Evolutionary conservation across 352 stramenopile genomes (phyloP), one percentile per base, ranked within the genome.

Genomic region (Globisporangium spinosum): DNA sequence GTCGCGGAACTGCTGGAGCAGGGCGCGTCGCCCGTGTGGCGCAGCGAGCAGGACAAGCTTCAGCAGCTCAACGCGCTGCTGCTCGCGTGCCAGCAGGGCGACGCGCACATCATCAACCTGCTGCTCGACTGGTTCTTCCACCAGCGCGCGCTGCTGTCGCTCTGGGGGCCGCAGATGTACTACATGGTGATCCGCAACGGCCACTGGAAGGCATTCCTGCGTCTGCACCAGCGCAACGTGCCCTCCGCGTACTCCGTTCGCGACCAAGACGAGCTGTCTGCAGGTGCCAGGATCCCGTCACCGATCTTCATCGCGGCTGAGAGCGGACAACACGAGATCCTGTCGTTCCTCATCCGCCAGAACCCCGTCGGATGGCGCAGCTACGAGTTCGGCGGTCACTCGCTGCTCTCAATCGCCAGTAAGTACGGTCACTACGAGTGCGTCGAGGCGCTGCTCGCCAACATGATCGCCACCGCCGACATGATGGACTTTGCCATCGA

Each of bases 361-460:
- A 64, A 82, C 43, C 47, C 60, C 1, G 43, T 43, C 23, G 65
- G 77, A 8, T 83, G 77, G 70, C 57, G 64, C 7, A 45, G 64
- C 17, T 93, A 93, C 71, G 70, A 62, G 25, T 93, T 93, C 62
- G 75, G 86, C 47, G 81, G 79, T 15, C 77, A 91, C 66, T 85
- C 82, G 20, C 59, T 91, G 35, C 74, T 93, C 12, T 86, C 80
- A 0, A 77, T 93, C 17, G 84, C 84, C 7, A 81, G 79, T 22
- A 80, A 78, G 22, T 79, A 87, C 47, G 84, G 84, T 9, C 82
- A 93, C 66, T 93, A 91, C 65, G 80, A 87, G 61, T 93, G 84
- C 58, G 84, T 90, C 15, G 70, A 85, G 47, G 68, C 77, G 32
- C 69, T 93, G 43, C 71, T 93, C 13, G 69, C 76, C 9, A 69